phyloP scores from a whole-genome alignment of 2,329 filamentous ascomycete genomes.

The Sclerotinia subarctica region DNA sequence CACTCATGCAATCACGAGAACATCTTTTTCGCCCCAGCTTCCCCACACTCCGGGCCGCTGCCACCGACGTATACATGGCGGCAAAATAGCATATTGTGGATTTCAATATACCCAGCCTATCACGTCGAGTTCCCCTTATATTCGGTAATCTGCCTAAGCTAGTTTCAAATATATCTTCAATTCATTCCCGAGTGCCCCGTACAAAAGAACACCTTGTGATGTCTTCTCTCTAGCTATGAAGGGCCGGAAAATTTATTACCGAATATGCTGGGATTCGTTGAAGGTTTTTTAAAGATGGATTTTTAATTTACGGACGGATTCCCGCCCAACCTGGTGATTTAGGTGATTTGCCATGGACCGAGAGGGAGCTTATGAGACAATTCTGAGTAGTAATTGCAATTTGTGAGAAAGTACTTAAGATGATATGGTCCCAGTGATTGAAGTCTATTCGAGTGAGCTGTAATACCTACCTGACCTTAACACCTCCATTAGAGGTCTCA shows the following conservation, averaged over 20 bases:
- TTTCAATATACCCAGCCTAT: slow-evolving; percentile 16
- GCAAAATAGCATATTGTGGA: background rate
- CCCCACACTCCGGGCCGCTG: slow-evolving; percentile 17
- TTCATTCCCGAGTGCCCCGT: slow-evolving; percentile 3
- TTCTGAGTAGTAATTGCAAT: background rate
- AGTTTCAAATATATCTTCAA: background rate
- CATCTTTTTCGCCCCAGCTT: background rate
- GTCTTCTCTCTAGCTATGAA: background rate
- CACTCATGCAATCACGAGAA: slow-evolving; percentile 14
- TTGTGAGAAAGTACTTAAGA: slow-evolving; percentile 8
- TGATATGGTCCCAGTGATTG: background rate
- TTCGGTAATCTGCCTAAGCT: slow-evolving; percentile 12
- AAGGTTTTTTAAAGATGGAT: background rate
- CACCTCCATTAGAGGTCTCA: background rate
- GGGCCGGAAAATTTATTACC: slow-evolving; percentile 10
- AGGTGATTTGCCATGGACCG: background rate
- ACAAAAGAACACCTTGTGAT: background rate
- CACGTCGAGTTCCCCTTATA: slow-evolving; percentile 1
- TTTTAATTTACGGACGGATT: slow-evolving; percentile 5
- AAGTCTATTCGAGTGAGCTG: background rate
- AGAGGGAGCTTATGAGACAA: background rate
- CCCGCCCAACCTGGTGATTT: background rate
- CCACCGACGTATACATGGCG: slow-evolving; percentile 13
- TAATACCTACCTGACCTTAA: background rate
- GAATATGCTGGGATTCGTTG: background rate